A percentile compares a stretch with the other conserved stretches of the same genome.
phyloP scores from a whole-genome alignment of 768 basidiomycete genomes.

The Asterophora lycoperdoides region DNA sequence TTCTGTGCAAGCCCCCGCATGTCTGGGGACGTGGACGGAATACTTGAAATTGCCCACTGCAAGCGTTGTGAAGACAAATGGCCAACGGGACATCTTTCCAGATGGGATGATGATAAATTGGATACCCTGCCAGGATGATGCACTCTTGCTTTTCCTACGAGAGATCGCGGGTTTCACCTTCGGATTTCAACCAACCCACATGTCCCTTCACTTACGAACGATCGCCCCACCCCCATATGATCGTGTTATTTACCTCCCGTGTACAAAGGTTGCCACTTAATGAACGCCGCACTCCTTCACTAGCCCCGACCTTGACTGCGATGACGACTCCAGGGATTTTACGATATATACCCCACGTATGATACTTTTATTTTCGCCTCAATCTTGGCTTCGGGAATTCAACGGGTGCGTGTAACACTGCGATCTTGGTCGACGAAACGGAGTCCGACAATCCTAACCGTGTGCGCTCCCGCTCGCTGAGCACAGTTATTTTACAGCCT shows the following conservation, averaged over 20 bases:
- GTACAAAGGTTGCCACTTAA: background rate
- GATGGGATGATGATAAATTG: background rate
- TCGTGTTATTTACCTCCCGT: background rate
- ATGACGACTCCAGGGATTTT: background rate
- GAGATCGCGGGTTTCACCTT: background rate
- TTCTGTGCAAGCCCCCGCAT: background rate
- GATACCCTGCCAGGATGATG: too few relatives aligned
- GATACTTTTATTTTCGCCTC: constrained; percentile 28
- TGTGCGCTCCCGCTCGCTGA: constrained; percentile 60
- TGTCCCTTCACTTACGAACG: background rate
- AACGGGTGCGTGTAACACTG: constrained; percentile 71
- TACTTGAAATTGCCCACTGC: too few relatives aligned
- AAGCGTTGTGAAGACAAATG: background rate
- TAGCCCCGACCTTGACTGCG: background rate
- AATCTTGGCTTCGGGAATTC: constrained; percentile 69
- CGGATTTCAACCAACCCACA: background rate
- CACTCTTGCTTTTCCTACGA: background rate
- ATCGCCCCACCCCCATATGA: background rate
- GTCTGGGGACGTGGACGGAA: background rate
- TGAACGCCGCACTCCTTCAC: background rate
- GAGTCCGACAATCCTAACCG: constrained; percentile 63
- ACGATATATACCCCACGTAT: background rate
- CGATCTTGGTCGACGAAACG: constrained; percentile 62
- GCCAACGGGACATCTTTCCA: background rate
- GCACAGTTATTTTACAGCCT: constrained; percentile 71